phyloP scores from a whole-genome alignment of 75 land plant genomes.

The Azolla pinnata region DNA sequence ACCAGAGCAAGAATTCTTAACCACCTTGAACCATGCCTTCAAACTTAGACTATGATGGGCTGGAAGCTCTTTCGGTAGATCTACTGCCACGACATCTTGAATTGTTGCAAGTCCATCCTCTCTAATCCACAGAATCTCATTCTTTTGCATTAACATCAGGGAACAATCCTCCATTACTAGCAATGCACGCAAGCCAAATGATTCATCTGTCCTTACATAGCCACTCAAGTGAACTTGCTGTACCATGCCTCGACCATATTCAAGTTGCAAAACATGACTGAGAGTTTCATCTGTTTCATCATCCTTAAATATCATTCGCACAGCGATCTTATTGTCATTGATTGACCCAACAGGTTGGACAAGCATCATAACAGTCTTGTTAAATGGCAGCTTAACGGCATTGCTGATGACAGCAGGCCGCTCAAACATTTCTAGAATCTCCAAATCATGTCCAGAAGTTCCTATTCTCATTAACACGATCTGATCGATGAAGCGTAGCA shows the following conservation, averaged over 20 bases:
- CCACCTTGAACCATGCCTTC: conserved; percentile 32
- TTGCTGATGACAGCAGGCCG: conserved; percentile 21
- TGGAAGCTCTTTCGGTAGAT: conserved; percentile 24
- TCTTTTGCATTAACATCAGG: conserved; percentile 25
- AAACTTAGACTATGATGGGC: too few relatives aligned
- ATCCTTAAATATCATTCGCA: conserved; percentile 10
- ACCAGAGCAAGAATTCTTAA: neutral
- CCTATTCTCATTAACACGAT: conserved; percentile 17
- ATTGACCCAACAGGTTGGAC: conserved; percentile 6
- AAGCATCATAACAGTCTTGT: conserved; percentile 9
- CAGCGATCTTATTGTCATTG: conserved; percentile 1
- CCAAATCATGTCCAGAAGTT: conserved; percentile 8
- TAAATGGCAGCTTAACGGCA: conserved; percentile 9
- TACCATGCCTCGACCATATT: conserved; percentile 21
- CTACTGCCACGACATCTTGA: conserved; percentile 15
- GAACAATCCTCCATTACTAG: conserved; percentile 32
- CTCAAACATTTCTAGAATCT: conserved; percentile 8
- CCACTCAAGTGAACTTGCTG: conserved; percentile 27
- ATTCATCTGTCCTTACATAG: conserved; percentile 22
- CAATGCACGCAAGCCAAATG: conserved; percentile 30
- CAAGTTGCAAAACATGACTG: conserved; percentile 17
- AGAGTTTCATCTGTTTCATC: conserved; percentile 11
- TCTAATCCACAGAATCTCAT: conserved; percentile 29
- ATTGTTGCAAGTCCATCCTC: conserved; percentile 36
- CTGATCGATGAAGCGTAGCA: conserved; percentile 11